Evolutionary conservation across 345 rosid species (phyloP).

Genomic region (Balakata baccata): DNA sequence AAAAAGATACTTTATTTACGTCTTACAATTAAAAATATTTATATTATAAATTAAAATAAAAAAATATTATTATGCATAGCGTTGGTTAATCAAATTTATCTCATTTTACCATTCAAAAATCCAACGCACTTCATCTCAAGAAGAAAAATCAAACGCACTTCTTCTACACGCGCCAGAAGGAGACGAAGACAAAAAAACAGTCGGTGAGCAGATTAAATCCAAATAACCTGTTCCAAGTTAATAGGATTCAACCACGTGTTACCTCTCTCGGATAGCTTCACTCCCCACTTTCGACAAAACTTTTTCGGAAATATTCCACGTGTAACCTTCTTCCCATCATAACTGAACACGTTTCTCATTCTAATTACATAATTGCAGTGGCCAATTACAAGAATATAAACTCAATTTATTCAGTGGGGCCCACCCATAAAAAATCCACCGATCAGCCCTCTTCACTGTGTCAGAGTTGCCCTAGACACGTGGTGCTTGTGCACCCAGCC

Average conservation of each 20-base stretch:
- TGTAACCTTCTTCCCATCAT: conserved; percentile 24
- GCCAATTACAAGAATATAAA: neutral
- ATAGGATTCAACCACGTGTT: conserved; percentile 28
- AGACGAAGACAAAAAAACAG: too few species aligned
- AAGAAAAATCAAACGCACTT: too few species aligned
- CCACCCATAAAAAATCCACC: conserved; percentile 23
- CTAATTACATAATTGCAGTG: neutral
- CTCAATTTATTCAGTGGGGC: conserved; percentile 13
- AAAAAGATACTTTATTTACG: too few species aligned
- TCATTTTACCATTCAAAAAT: too few species aligned
- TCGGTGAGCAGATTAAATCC: neutral
- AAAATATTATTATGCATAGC: too few species aligned
- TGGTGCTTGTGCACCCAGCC: conserved; percentile 29
- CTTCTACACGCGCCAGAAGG: too few species aligned
- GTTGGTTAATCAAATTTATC: too few species aligned
- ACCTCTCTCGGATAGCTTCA: conserved; percentile 27
- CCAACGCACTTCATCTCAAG: too few species aligned
- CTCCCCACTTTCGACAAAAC: neutral
- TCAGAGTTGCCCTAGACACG: conserved; percentile 46
- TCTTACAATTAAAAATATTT: too few species aligned
- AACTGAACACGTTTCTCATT: conserved; percentile 6
- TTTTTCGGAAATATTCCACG: conserved; percentile 14
- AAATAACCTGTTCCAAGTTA: conserved; percentile 9
- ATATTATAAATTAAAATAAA: too few species aligned
- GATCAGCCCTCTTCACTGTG: conserved; percentile 16